A percentile compares a stretch with the other conserved stretches of the same genome.
Evolutionary conservation across 164 flowering plant genomes (phyloP).

Genomic region (Berberis vulgaris): DNA sequence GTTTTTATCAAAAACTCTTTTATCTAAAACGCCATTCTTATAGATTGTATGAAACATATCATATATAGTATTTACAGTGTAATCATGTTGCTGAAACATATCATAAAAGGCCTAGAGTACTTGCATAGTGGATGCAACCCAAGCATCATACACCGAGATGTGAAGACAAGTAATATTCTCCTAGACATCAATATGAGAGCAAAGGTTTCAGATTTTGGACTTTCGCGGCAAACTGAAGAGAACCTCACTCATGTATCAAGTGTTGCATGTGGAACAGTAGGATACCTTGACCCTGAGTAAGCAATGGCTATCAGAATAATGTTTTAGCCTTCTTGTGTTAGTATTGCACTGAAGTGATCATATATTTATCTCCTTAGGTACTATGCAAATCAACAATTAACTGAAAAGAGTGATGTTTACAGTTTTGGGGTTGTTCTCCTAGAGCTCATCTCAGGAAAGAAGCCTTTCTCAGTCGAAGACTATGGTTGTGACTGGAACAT

Average conservation of each 20-base stretch:
- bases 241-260: constrained; percentile 90
- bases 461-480: constrained; percentile 69
- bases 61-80: not conserved
- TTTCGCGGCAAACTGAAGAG: constrained; percentile 88
- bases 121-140: constrained; percentile 97
- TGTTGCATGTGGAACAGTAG: constrained; percentile 83
- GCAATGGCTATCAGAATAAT: constrained; percentile 6
- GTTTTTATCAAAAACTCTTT: constrained; percentile 19
- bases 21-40: not conserved
- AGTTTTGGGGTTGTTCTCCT: constrained; percentile 92
- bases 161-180: constrained; percentile 93
- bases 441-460: constrained; percentile 83
- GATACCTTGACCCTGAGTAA: constrained; percentile 98
- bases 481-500: constrained; percentile 86
- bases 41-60: too few species aligned
- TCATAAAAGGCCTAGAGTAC: constrained; percentile 70
- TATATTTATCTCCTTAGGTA: constrained; percentile 40
- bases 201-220: constrained; percentile 93
- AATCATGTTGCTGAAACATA: constrained; percentile 1
- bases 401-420: constrained; percentile 89
- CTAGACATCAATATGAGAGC: constrained; percentile 92
- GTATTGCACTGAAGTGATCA: constrained; percentile 1
- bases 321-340: not conserved
- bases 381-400: constrained; percentile 75
- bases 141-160: constrained; percentile 90